Base-by-base conservation (phyloP, 2,329 filamentous ascomycete genomes). In the Paramyrothecium sp. region DNA sequence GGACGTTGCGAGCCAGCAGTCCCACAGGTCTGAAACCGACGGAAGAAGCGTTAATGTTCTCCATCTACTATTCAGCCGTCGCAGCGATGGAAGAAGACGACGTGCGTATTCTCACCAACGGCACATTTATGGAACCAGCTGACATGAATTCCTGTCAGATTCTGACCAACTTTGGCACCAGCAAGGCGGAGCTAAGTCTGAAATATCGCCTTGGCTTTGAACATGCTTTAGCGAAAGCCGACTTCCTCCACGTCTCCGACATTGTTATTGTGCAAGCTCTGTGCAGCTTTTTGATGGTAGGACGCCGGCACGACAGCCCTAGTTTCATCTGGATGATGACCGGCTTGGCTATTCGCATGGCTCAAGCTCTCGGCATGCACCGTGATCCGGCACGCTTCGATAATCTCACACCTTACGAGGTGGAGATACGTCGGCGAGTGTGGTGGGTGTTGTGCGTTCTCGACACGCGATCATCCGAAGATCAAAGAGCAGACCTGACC, bases 271-370 rank as follows among this genome's bases (percentile, higher is more conserved):
- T 89, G 1, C 87, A 90, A 66, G 85, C 86, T 0, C 81, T 88
- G 54, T 72, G 81, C 2, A 72, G 89, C 0, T 88, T 85, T 58
- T 74, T 89, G 7, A 74, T 82, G 3, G 72, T 82, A 1, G 77
- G 83, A 10, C 78, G 81, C 17, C 76, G 78, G 12, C 76, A 81
- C 46, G 81, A 84, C 46, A 79, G 79, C 63, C 69, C 82, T 53
- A 66, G 78, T 3, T 84, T 85, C 3, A 78, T 84, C 5, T 89
- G 87, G 85, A 84, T 85, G 44, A 74, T 90, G 61, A 86, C 84
- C 0, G 87, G 86, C 0, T 76, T 89, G 1, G 80, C 82, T n/a
- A 80, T 86, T 19, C 74, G 82, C 7, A 82, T 85, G 65, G 80
- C 75, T 16, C 79, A 82, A 33, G 77, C 79, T 11, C 72, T 86